Percentiles rank a stretch among this genome's conserved stretches.
phyloP scores from a whole-genome alignment of 306 rosid genomes.

The Acacia confusa region DNA sequence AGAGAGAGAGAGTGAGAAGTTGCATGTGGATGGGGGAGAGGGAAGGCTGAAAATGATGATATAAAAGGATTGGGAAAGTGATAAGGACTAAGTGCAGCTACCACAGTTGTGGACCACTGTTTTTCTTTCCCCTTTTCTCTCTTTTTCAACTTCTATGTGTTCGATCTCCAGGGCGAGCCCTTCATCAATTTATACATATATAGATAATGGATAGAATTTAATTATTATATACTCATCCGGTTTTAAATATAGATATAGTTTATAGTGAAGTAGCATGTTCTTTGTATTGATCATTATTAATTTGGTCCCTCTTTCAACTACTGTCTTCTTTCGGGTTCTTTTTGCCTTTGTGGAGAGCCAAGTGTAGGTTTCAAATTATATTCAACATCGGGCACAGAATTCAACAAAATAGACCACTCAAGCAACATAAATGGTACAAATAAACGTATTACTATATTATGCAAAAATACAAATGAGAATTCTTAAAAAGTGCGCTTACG shows the following conservation, averaged over 20 bases:
- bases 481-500: no score
- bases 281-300: neutral
- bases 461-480: no score
- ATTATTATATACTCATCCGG: neutral
- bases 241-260: no score
- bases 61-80: slow-evolving; percentile 32
- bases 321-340: neutral
- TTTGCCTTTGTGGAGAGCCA: neutral
- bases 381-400: neutral
- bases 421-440: neutral
- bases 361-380: neutral
- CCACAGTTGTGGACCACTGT: slow-evolving; percentile 31
- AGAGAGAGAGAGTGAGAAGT: neutral
- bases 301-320: neutral
- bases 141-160: neutral
- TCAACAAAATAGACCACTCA: neutral
- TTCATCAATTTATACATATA: neutral
- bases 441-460: no score
- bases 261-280: no score
- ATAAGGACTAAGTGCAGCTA: slow-evolving; percentile 36
- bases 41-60: slow-evolving; percentile 17
- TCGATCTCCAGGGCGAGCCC: neutral
- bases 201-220: neutral
- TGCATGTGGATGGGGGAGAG: slow-evolving; percentile 27
- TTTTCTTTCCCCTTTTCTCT: slow-evolving; percentile 7